Percentiles rank a stretch among this genome's conserved stretches.
Conservation (phyloP, 164 flowering plant genomes). For the Houttuynia cordata region DNA sequence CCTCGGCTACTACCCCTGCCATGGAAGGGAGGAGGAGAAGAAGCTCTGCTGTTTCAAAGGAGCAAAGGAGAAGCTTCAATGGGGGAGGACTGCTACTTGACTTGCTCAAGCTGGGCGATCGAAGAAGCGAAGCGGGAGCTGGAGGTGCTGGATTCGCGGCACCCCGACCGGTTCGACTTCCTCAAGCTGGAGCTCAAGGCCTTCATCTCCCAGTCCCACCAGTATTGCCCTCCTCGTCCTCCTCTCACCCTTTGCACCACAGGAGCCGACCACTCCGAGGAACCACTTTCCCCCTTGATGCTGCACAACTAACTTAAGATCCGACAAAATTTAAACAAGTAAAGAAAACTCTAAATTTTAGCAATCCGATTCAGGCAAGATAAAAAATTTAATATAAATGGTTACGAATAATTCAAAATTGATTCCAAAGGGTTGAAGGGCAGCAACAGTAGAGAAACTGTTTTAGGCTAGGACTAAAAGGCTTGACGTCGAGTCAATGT, state of each 20-base stretch:
- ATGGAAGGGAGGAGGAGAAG: not conserved
- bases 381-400: too few relatives aligned
- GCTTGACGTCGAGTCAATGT: too few relatives aligned
- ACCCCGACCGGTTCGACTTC: slow-evolving; percentile 10
- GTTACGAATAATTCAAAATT: too few relatives aligned
- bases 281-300: not conserved
- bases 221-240: not conserved
- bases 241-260: not conserved
- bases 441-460: too few relatives aligned
- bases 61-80: not conserved
- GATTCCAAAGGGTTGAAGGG: too few relatives aligned
- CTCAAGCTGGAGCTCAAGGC: slow-evolving; percentile 9
- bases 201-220: slow-evolving; percentile 4
- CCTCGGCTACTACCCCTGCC: not conserved
- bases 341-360: too few relatives aligned
- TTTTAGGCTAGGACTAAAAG: too few relatives aligned
- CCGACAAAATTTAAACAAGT: too few relatives aligned
- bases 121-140: slow-evolving; percentile 9
- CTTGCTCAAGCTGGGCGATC: slow-evolving; percentile 6
- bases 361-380: too few relatives aligned
- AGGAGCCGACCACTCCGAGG: not conserved
- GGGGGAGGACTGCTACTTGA: not conserved
- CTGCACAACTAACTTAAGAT: too few relatives aligned
- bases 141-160: slow-evolving; percentile 6
- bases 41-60: not conserved